These are phyloP conservation scores for Penicillium chermesinum DNA, from an alignment of 495 filamentous ascomycete species.

Conservation along the genomic window DNA sequence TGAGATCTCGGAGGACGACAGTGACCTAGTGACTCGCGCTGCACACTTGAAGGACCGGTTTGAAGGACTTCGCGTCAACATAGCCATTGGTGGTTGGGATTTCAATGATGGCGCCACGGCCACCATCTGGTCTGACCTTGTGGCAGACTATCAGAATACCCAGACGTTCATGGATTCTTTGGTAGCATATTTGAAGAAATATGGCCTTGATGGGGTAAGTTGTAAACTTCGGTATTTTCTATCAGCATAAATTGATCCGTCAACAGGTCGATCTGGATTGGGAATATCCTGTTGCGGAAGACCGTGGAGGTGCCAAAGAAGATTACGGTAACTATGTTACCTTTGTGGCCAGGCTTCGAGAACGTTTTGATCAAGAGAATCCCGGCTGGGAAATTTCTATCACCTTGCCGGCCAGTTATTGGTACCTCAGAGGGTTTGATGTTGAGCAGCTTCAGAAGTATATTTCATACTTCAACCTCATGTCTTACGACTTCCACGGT, in stretches of 20 bases:
- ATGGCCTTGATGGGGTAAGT: conserved; percentile 52
- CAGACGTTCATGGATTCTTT: conserved; percentile 26
- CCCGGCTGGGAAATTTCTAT: conserved; percentile 18
- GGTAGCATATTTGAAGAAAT: conserved; percentile 34
- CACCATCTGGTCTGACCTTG: conserved; percentile 29
- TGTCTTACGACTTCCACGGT: conserved; percentile 45
- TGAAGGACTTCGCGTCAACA: conserved; percentile 2
- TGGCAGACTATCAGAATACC: conserved; percentile 23
- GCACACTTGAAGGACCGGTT: too few relatives aligned
- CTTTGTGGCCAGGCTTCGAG: conserved; percentile 39
- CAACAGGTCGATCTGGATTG: conserved; percentile 31
- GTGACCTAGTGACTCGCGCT: conserved; percentile 22
- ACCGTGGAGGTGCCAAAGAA: conserved; percentile 28
- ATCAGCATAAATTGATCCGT: background rate
- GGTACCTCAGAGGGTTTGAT: conserved; percentile 46
- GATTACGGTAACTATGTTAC: conserved; percentile 40
- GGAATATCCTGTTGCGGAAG: conserved; percentile 44
- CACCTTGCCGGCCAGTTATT: background rate
- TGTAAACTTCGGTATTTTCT: conserved; percentile 35
- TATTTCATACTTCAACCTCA: conserved; percentile 51
- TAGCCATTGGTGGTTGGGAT: conserved; percentile 42
- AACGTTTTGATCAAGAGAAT: conserved; percentile 28
- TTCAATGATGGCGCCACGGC: conserved; percentile 28
- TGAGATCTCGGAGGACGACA: background rate
- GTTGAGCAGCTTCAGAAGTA: conserved; percentile 24